These are phyloP conservation scores for Poteriospumella lacustris DNA, from an alignment of 108 stramenopile species.

Conservation along the genomic window DNA sequence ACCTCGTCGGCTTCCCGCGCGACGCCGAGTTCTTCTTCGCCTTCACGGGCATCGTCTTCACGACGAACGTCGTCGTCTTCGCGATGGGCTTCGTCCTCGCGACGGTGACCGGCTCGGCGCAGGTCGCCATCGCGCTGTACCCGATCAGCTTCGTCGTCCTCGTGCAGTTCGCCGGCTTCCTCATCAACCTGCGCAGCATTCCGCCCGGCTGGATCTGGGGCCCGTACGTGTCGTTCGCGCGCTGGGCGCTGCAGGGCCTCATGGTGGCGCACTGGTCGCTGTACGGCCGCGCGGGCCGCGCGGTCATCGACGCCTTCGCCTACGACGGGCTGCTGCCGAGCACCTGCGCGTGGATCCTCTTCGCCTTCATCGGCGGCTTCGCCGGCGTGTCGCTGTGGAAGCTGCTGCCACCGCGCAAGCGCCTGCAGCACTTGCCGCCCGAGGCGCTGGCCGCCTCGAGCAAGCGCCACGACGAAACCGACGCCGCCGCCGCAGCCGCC, in stretches of 20 bases:
- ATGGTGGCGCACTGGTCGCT: not conserved
- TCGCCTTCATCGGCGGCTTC: not conserved
- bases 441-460: not conserved
- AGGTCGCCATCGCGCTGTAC: constrained; percentile 31
- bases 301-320: not conserved
- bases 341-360: not conserved
- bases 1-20: not conserved
- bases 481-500: not conserved
- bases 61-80: constrained; percentile 29
- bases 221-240: constrained; percentile 27
- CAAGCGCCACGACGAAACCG: no score
- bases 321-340: no score
- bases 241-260: constrained; percentile 39
- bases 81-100: constrained; percentile 26
- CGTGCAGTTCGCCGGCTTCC: constrained; percentile 32
- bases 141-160: constrained; percentile 37
- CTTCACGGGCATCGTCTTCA: not conserved
- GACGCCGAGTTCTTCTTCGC: not conserved
- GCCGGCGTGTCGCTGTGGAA: not conserved
- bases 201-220: constrained; percentile 38
- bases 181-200: constrained; percentile 23
- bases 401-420: not conserved
- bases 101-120: not conserved
- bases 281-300: not conserved
- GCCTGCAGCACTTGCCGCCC: not conserved